Evolutionary conservation across 495 filamentous ascomycete species (phyloP).

Genomic region (Aspergillus campestris): DNA sequence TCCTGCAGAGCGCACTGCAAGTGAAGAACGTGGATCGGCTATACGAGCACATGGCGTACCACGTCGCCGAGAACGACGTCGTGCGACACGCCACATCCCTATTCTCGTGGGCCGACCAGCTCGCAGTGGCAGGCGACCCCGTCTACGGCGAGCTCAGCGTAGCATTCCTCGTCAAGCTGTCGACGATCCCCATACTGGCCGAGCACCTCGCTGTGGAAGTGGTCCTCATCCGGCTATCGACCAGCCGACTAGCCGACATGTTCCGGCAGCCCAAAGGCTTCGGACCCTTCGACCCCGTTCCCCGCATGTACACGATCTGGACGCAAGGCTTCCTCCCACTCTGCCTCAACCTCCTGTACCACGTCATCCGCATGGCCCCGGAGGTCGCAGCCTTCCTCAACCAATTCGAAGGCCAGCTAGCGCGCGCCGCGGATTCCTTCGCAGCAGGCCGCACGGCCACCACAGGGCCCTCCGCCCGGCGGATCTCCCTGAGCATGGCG

Average conservation of each 20-base stretch:
- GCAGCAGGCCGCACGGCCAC: constrained; percentile 33
- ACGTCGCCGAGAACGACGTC: constrained; percentile 54
- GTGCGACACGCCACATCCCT: constrained; percentile 76
- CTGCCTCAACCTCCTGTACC: constrained; percentile 79
- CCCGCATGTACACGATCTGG: constrained; percentile 73
- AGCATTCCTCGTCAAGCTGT: constrained; percentile 81
- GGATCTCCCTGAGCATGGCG: constrained; percentile 60
- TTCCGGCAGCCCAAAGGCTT: constrained; percentile 60
- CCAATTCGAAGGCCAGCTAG: constrained; percentile 68
- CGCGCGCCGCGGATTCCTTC: constrained; percentile 53
- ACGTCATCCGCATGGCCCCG: constrained; percentile 67
- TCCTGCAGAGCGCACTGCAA: constrained; percentile 72
- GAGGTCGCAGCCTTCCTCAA: constrained; percentile 84
- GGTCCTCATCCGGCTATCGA: constrained; percentile 64
- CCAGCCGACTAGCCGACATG: constrained; percentile 64
- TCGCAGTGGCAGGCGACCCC: constrained; percentile 67
- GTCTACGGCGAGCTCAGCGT: constrained; percentile 87
- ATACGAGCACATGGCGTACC: constrained; percentile 53
- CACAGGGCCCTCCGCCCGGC: constrained; percentile 27
- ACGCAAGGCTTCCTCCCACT: constrained; percentile 77
- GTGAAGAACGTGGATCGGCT: constrained; percentile 44
- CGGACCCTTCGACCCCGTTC: constrained; percentile 55
- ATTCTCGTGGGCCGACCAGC: constrained; percentile 88
- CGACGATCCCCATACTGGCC: constrained; percentile 68
- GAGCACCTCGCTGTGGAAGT: constrained; percentile 84